A percentile compares a stretch with the other conserved stretches of the same genome.
Conservation (phyloP, 306 rosid genomes). For the Albizia julibrissin region DNA sequence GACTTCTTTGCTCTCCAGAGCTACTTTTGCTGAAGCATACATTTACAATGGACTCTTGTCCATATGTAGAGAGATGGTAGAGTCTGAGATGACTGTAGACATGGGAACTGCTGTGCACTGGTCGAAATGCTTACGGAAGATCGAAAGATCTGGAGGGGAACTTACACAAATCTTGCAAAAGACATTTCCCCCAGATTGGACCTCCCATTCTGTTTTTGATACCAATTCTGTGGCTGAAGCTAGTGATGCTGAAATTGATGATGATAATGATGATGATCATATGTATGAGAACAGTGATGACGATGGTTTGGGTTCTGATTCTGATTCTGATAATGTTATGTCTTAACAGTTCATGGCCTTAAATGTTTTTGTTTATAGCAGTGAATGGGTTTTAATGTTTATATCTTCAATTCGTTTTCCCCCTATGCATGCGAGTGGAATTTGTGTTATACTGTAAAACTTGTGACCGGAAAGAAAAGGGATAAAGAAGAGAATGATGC, state of each 20-base stretch:
- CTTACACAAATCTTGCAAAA: constrained; percentile 85
- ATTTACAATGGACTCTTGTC: constrained; percentile 66
- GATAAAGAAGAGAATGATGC: too few relatives aligned
- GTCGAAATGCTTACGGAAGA: constrained; percentile 81
- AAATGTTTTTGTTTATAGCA: background rate
- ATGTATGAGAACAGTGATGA: background rate
- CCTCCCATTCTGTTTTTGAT: constrained; percentile 46
- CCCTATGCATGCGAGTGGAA: background rate
- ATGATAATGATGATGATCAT: constrained; percentile 34
- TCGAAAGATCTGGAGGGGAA: constrained; percentile 88
- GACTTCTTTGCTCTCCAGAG: constrained; percentile 95
- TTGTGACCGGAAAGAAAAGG: too few relatives aligned
- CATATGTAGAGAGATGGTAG: constrained; percentile 78
- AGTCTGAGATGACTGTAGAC: constrained; percentile 73
- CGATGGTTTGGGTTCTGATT: constrained; percentile 7
- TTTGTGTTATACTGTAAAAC: background rate
- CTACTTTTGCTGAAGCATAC: constrained; percentile 74
- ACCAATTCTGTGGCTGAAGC: constrained; percentile 36
- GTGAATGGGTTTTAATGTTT: background rate
- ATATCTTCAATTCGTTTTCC: background rate
- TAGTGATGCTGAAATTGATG: constrained; percentile 44
- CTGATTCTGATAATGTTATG: background rate
- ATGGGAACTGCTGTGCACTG: constrained; percentile 99
- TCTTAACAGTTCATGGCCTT: background rate
- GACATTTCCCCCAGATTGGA: constrained; percentile 98